phyloP scores from a whole-genome alignment of 768 basidiomycete genomes.

The Chlorophyllum brunneum region DNA sequence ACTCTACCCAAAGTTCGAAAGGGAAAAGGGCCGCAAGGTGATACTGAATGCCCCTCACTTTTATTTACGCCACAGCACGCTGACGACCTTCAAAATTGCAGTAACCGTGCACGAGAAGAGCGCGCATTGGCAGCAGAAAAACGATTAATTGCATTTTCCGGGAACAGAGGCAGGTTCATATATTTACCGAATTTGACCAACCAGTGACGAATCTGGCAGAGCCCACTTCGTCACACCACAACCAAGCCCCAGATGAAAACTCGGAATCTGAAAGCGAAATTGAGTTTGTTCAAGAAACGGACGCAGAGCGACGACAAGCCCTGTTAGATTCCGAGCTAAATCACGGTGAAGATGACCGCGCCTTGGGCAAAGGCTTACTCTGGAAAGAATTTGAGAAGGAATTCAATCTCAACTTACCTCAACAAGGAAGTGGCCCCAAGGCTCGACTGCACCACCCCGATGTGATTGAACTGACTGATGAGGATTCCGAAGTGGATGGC shows the following conservation, averaged over 20 bases:
- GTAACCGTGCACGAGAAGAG: slow-evolving; percentile 78
- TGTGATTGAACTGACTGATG: slow-evolving; percentile 10
- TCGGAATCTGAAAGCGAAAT: slow-evolving; percentile 31
- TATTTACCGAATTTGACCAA: not conserved
- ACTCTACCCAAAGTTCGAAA: slow-evolving; percentile 36
- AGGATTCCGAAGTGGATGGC: slow-evolving; percentile 18
- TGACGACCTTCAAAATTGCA: slow-evolving; percentile 22
- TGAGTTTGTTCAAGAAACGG: slow-evolving; percentile 37
- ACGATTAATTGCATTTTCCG: slow-evolving; percentile 42
- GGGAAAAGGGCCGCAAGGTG: slow-evolving; percentile 73
- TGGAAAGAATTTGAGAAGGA: slow-evolving; percentile 47
- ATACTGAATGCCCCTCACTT: slow-evolving; percentile 11
- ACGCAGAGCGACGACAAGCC: slow-evolving; percentile 45
- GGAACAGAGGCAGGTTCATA: slow-evolving; percentile 20
- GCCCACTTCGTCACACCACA: slow-evolving; percentile 9
- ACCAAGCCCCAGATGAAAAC: slow-evolving; percentile 17
- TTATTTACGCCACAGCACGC: not conserved
- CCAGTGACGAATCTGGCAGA: not conserved
- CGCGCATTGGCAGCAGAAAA: slow-evolving; percentile 72
- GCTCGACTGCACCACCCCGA: not conserved
- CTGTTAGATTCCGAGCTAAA: slow-evolving; percentile 39
- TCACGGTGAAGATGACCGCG: slow-evolving; percentile 36
- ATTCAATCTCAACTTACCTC: slow-evolving; percentile 36
- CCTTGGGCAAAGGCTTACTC: slow-evolving; percentile 32
- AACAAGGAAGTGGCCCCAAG: not conserved